Base-by-base conservation (phyloP, 208 protist genomes). In the Leishmania major region DNA sequence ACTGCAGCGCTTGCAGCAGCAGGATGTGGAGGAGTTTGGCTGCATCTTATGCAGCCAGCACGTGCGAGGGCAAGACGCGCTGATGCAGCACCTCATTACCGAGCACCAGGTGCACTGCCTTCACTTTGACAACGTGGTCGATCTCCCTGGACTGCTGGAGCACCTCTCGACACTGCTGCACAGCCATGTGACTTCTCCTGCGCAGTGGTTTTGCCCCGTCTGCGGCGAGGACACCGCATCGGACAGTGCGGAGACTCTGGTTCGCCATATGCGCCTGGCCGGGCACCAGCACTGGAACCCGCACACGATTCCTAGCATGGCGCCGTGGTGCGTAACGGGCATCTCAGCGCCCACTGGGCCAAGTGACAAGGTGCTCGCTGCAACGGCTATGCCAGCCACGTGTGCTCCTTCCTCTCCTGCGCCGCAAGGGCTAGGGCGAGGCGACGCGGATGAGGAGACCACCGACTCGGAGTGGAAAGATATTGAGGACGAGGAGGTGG, bases 61-160 rank as follows among this genome's bases (percentile, higher is more conserved):
- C 37, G 81, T 93, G 2, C 78, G 84, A 1, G 92, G 90, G 6
- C 86, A 94, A 53, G 88, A 93, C 45, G 81, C 78, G 1, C 84
- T 88, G 45, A 90, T 93, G 88, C 87, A 90, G 28, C 93, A 96
- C 83, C 88, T 92, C 55, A 85, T 86, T 31, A 76, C 53, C 1
- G 69, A 72, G 8, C 93, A 97, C 77, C 45, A 83, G 15, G 81
- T 95, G 43, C 75, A 84, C 77, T 78, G 82, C 55, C 72, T 84
- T n/a, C 89, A 92, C 78, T 90, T 92, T 55, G 90, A 92, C 49
- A 86, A 94, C 76, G 84, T 96, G 25, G 82, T 78, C 2, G 87
- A 97, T 75, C 76, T 95, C 0, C 57, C 86, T 55, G 85, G 82
- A 3, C 84, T 95, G 62, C 80, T 97, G 75, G 28, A 15, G 11